Evolutionary conservation across 2,329 filamentous ascomycete species (phyloP).

Genomic region (Teratosphaeria epicoccoides): DNA sequence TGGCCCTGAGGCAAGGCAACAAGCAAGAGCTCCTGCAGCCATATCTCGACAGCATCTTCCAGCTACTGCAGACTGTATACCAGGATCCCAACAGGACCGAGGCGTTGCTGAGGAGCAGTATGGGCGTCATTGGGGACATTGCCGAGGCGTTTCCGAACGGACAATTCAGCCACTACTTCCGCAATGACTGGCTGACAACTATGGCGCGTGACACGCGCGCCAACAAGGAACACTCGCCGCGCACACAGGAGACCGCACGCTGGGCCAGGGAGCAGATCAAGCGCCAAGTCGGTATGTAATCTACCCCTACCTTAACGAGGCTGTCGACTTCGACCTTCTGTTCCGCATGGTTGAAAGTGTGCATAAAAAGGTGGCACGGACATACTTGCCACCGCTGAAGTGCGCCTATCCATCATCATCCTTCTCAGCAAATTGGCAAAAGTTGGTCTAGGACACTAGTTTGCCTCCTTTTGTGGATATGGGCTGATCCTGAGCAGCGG

Average conservation of each 20-base stretch:
- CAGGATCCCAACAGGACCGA: slow-evolving; percentile 83
- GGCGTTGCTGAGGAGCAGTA: slow-evolving; percentile 79
- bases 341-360: not conserved
- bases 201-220: slow-evolving; percentile 88
- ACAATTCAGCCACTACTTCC: slow-evolving; percentile 74
- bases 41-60: slow-evolving; percentile 77
- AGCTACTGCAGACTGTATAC: slow-evolving; percentile 70
- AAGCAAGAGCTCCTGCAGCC: slow-evolving; percentile 64
- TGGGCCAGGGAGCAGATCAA: slow-evolving; percentile 98
- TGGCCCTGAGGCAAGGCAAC: slow-evolving; percentile 74
- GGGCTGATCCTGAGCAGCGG: slow-evolving; percentile 6
- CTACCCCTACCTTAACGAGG: not conserved
- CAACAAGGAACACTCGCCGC: slow-evolving; percentile 73
- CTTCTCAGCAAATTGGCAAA: too few relatives aligned
- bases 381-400: too few relatives aligned
- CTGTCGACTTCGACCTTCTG: not conserved
- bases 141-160: slow-evolving; percentile 89
- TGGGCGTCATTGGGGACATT: slow-evolving; percentile 95
- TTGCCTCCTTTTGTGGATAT: not conserved
- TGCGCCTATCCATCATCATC: not conserved
- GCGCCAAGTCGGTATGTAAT: slow-evolving; percentile 50
- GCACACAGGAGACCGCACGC: slow-evolving; percentile 87
- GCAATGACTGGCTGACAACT: slow-evolving; percentile 76
- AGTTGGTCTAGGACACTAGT: too few relatives aligned
- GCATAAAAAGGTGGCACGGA: too few relatives aligned